Conservation (phyloP, 2,329 filamentous ascomycete genomes). For the Trichoderma sp. region DNA sequence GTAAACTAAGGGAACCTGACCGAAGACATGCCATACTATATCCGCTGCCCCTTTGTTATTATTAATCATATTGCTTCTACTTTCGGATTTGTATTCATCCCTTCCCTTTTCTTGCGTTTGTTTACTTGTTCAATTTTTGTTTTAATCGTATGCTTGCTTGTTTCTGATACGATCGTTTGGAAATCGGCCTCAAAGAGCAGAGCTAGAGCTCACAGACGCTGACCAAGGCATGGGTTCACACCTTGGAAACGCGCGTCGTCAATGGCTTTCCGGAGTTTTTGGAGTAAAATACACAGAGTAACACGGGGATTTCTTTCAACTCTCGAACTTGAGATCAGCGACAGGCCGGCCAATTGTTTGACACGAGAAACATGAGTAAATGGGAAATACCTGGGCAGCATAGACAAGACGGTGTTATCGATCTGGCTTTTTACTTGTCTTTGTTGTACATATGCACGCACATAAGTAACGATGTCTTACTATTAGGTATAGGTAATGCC, state of each 20-base stretch:
- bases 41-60: neutral
- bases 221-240: neutral
- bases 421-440: slow-evolving; percentile 5
- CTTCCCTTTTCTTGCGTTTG: neutral
- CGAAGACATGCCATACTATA: neutral
- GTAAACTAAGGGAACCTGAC: neutral
- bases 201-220: neutral
- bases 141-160: neutral
- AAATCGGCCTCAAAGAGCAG: neutral
- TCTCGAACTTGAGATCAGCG: slow-evolving; percentile 15
- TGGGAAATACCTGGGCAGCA: slow-evolving; percentile 13
- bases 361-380: slow-evolving; percentile 23
- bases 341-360: slow-evolving; percentile 14
- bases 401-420: slow-evolving; percentile 20
- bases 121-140: neutral
- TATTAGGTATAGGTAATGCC: neutral
- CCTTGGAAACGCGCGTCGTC: neutral
- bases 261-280: slow-evolving; percentile 12
- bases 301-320: neutral
- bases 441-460: slow-evolving; percentile 23
- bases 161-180: neutral
- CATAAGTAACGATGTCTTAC: slow-evolving; percentile 7
- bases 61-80: neutral
- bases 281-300: slow-evolving; percentile 13
- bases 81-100: neutral